Evolutionary conservation across 129 eudicot species (phyloP), one percentile per base, ranked within the genome.

Genomic region (Lonicera japonica): DNA sequence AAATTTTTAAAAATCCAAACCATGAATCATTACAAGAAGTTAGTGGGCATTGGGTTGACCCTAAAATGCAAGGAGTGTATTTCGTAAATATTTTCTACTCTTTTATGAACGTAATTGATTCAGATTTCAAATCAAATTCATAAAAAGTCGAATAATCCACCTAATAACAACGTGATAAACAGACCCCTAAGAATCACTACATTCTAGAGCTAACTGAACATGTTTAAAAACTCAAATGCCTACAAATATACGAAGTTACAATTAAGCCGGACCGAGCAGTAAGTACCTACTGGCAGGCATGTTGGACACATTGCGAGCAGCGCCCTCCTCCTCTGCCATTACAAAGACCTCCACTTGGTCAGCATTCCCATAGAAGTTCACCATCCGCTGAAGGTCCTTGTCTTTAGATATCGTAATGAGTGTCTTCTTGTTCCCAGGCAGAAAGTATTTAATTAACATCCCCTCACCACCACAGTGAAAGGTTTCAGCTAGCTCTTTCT

Each of bases 351-450:
- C 97, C 38, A 90, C 97, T 70, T 87, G 90, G 64, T 81, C 87
- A 56, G 81, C 46, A 40, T 79, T 79, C 45, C 60, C 38, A 61
- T 79, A 81, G 69, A 90, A 90, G 73, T 83, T 83, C 41, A 90
- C 71, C 95, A 90, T 90, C 68, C 97, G 87, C 52, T 81, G 81
- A 69, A 90, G 92, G 68, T 90, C 97, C 77, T 83, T 90, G 24
- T 90, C 97, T 54, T 83, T 86, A 4, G 94, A 90, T 25, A 90
- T 73, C 29, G 87, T 86, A 57, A 90, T 90, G 63, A 83, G 82
- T 7, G 97, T 90, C 82, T 82, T 90, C 66, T 64, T 70, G 62
- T 90, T 86, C 62, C 94, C 94, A 0, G 97, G 97, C 45, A 90
- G 94, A 25, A 90, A 90, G 73, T 90, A 90, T 79, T 90, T 90